Evolutionary conservation across 2,329 filamentous ascomycete species (phyloP), one percentile per base, ranked within the genome.

Genomic region (Cytospora paraplurivora): DNA sequence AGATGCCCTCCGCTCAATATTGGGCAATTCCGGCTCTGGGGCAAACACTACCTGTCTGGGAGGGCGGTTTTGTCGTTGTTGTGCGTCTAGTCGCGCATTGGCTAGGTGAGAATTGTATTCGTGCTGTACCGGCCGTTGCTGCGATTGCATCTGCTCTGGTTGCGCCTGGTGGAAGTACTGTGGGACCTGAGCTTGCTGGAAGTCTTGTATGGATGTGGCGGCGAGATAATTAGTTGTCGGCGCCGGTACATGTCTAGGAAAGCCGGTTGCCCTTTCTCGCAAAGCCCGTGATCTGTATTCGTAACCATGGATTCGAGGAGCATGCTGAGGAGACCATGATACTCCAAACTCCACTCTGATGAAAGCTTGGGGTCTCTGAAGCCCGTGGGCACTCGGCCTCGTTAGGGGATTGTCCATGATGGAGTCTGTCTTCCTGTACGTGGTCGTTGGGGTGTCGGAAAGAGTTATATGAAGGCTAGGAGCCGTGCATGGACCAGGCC

Each of bases 281-380:
- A 80, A 70, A 61, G 74, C 77, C 62, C 77, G 77, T 19, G 81
- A 83, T 67, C 76, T 78, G 67, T 81, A 83, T 52, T 79, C 79
- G 65, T 82, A 65, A 34, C 78, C 77, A 64, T 80, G 80, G 58
- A 72, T 77, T 63, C 77, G 79, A 13, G 78, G 75, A 13, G 76
- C 64, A 62, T 79, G 75, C 47, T 76, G 76, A n/a, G 75, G 75
- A 33, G 77, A 76, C 77, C 79, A 83, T 0, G 81, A 82, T 32
- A 85, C 72, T 35, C 82, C 81, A 64, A 84, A 81, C 69, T 83
- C 81, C 64, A 85, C 72, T 61, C 82, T 79, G 11, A 84, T 72
- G 63, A 82, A 84, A 60, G 84, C 73, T 63, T 80, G 78, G 34
- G 79, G 79, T 34, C 73, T 74, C 32, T 71, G 70, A 27, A 72